Evolutionary conservation across 495 filamentous ascomycete species (phyloP), one percentile per base, ranked within the genome.

Genomic region (Penicilliopsis zonata): DNA sequence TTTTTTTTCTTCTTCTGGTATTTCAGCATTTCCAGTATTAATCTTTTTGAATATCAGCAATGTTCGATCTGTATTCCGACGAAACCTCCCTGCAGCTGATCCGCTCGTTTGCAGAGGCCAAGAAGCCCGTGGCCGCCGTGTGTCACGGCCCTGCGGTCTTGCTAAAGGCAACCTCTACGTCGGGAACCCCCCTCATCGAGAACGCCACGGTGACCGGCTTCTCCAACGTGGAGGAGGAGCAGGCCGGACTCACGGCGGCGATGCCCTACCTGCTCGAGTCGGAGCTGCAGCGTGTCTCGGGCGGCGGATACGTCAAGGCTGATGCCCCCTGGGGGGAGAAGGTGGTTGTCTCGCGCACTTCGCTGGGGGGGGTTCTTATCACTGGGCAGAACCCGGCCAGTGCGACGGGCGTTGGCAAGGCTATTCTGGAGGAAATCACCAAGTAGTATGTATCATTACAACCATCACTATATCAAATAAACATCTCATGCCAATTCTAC

Each of bases 361-460:
- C 30, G 30, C 20, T 28, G 13, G 40, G 33, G n/a, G 40, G 76
- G 1, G 63, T 54, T 44, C 32, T 81, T 32, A 70, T 81, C 27
- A 80, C 76, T 5, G 76, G 76, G 0, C 74, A 81, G 56, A 81
- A 80, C 36, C 74, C 76, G 9, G 63, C 60, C 9, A 74, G 69
- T 46, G 72, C 72, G 13, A 57, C 46, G 26, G 55, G 36, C 0
- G 57, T 85, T 28, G 80, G 67, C 0, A 63, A 78, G 56, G 65
- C 44, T 13, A 47, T 70, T 30, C 31, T 63, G 23, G 44, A 52
- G 42, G 59, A n/a, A n/a, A n/a, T n/a, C n/a, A n/a, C n/a, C n/a
- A n/a, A n/a, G n/a, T n/a, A n/a, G n/a, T n/a, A n/a, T n/a, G n/a
- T n/a, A n/a, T n/a, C n/a, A n/a, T n/a, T n/a, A n/a, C n/a, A n/a